Percentiles rank a stretch among this genome's conserved stretches.
Conservation (phyloP, 2,329 filamentous ascomycete genomes). For the Beauveria varroae region DNA sequence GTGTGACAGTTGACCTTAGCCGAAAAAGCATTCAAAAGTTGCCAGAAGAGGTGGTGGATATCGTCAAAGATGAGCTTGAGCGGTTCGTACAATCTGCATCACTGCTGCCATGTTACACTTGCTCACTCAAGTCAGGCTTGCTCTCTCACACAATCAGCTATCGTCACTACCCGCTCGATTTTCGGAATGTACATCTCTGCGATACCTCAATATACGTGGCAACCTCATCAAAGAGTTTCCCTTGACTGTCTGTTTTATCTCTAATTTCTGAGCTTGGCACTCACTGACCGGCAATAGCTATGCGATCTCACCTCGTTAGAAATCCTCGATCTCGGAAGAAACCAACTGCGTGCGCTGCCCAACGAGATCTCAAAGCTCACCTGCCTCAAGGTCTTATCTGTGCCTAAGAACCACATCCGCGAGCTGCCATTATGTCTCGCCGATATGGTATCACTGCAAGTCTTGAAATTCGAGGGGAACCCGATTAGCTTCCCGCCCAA, state of each 20-base stretch:
- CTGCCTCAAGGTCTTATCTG: constrained; percentile 80
- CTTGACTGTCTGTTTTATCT: constrained; percentile 37
- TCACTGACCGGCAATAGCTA: constrained; percentile 47
- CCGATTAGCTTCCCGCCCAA: constrained; percentile 73
- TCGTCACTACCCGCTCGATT: constrained; percentile 63
- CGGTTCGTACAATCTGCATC: constrained; percentile 40
- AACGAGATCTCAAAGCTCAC: constrained; percentile 72
- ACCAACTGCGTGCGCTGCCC: constrained; percentile 71
- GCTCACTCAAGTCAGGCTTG: constrained; percentile 40
- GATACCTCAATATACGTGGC: constrained; percentile 74
- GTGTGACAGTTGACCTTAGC: constrained; percentile 72
- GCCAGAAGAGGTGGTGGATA: constrained; percentile 66
- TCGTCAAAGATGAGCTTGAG: constrained; percentile 67
- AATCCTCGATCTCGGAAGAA: constrained; percentile 86
- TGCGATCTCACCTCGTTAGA: constrained; percentile 81
- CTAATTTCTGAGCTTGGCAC: constrained; percentile 10
- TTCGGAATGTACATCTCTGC: constrained; percentile 66
- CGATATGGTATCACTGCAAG: constrained; percentile 83
- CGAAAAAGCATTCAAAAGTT: constrained; percentile 64
- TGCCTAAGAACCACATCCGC: constrained; percentile 80
- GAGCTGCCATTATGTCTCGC: constrained; percentile 77
- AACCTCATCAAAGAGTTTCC: constrained; percentile 63
- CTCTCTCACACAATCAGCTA: constrained; percentile 73
- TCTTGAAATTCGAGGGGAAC: constrained; percentile 85
- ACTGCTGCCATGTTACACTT: not conserved